Evolutionary conservation across 2,329 filamentous ascomycete species (phyloP).

Genomic region (Monilinia fructigena): DNA sequence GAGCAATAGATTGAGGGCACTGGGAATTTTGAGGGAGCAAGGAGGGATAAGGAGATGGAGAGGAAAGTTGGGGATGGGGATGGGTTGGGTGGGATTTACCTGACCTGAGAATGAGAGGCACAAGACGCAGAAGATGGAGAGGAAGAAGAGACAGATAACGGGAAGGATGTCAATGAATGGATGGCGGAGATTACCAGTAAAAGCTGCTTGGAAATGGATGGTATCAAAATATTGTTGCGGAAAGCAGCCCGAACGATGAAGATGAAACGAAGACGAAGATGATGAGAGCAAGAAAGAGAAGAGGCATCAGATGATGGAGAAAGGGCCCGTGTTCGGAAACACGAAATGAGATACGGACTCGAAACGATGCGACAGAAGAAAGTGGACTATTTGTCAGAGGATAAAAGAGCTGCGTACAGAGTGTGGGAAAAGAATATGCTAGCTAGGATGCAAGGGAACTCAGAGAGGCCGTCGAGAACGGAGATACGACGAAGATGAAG

Average conservation of each 20-base stretch:
- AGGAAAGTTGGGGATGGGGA: constrained; percentile 42
- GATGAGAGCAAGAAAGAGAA: constrained; percentile 38
- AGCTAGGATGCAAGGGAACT: constrained; percentile 51
- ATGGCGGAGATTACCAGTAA: constrained; percentile 54
- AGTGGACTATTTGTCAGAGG: constrained; percentile 68
- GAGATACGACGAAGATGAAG: constrained; percentile 11
- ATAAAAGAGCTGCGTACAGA: constrained; percentile 58
- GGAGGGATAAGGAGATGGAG: constrained; percentile 47
- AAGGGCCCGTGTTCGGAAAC: constrained; percentile 21
- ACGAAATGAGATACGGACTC: constrained; percentile 30
- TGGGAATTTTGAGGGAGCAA: constrained; percentile 45
- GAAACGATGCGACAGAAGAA: constrained; percentile 72
- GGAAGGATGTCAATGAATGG: constrained; percentile 60
- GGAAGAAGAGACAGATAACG: constrained; percentile 51
- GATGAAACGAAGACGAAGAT: constrained; percentile 39
- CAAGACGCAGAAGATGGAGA: constrained; percentile 48
- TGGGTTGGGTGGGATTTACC: constrained; percentile 54
- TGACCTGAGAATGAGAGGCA: constrained; percentile 41
- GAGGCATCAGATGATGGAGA: constrained; percentile 39
- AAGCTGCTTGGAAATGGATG: constrained; percentile 50
- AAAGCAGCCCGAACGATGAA: constrained; percentile 38
- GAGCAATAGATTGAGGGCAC: constrained; percentile 48
- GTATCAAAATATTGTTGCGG: constrained; percentile 57
- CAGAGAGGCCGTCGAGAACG: constrained; percentile 23
- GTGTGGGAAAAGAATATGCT: constrained; percentile 64